phyloP scores from a whole-genome alignment of 352 stramenopile species.

The Globisporangium cylindrosporum region DNA sequence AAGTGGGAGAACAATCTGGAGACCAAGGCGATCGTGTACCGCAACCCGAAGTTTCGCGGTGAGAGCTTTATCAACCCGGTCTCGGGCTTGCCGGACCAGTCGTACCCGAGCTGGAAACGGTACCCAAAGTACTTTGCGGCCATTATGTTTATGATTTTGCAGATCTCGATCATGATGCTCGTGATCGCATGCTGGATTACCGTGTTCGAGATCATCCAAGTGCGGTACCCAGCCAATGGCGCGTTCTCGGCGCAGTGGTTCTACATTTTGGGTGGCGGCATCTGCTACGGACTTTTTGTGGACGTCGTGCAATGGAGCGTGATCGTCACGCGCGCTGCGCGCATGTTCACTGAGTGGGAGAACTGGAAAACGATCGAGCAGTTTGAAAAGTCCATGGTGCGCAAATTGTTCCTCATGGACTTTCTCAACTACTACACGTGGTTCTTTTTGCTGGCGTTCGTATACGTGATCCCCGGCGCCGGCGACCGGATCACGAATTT shows the following conservation, averaged over 20 bases:
- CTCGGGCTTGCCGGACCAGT: constrained; percentile 54
- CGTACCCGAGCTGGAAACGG: constrained; percentile 73
- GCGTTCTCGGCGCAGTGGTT: constrained; percentile 81
- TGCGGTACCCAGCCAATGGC: constrained; percentile 58
- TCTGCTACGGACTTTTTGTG: constrained; percentile 79
- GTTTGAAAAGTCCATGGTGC: constrained; percentile 75
- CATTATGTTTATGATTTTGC: constrained; percentile 67
- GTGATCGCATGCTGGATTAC: constrained; percentile 84
- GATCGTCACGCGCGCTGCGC: constrained; percentile 67
- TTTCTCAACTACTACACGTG: constrained; percentile 90
- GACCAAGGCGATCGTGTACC: constrained; percentile 67
- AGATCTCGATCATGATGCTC: constrained; percentile 86
- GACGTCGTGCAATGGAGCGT: constrained; percentile 83
- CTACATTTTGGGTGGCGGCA: constrained; percentile 70
- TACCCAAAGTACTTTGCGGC: constrained; percentile 70
- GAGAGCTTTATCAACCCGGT: constrained; percentile 59
- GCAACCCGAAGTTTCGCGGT: constrained; percentile 67
- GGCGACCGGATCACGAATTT: constrained; percentile 81
- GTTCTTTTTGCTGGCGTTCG: constrained; percentile 85
- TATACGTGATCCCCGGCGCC: constrained; percentile 79
- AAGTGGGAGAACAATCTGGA: constrained; percentile 70
- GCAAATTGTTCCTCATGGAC: constrained; percentile 83
- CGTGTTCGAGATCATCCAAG: constrained; percentile 71
- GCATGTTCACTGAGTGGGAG: constrained; percentile 78
- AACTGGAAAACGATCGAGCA: constrained; percentile 86